Evolutionary conservation across 768 basidiomycete genomes (phyloP).

Genomic region (Podaxis sp.): DNA sequence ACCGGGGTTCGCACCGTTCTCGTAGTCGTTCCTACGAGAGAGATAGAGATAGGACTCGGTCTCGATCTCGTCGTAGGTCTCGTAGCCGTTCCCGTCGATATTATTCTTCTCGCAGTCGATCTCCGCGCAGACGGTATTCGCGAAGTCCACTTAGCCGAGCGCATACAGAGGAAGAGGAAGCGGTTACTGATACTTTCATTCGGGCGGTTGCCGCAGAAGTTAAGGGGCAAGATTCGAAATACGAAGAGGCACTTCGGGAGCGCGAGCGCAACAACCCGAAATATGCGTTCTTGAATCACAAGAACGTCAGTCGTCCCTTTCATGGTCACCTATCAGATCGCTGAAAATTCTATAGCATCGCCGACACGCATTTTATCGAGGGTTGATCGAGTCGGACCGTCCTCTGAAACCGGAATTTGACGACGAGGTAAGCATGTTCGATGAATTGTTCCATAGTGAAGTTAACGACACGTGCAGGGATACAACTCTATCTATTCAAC

Average conservation of each 20-base stretch:
- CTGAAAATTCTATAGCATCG: constrained; percentile 50
- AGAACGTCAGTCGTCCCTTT: constrained; percentile 41
- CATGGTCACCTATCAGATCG: constrained; percentile 11
- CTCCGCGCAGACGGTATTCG: constrained; percentile 47
- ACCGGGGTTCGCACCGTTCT: constrained; percentile 43
- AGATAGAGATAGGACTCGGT: constrained; percentile 43
- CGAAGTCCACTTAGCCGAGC: constrained; percentile 48
- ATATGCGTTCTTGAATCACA: constrained; percentile 72
- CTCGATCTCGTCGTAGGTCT: constrained; percentile 35
- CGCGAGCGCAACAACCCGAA: constrained; percentile 81
- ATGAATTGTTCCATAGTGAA: neutral
- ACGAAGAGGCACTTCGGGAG: constrained; percentile 71
- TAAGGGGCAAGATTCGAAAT: constrained; percentile 74
- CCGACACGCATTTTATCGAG: constrained; percentile 68
- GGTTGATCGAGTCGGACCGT: constrained; percentile 60
- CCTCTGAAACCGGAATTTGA: constrained; percentile 70
- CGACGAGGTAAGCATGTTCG: constrained; percentile 57
- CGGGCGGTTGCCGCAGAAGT: constrained; percentile 85
- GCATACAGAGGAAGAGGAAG: constrained; percentile 57
- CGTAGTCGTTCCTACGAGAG: constrained; percentile 45
- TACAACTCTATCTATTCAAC: constrained; percentile 89
- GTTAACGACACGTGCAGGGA: constrained; percentile 47
- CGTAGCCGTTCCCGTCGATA: constrained; percentile 34
- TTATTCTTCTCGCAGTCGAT: constrained; percentile 42
- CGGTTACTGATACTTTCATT: constrained; percentile 83